Base-by-base conservation (phyloP, 2,329 filamentous ascomycete genomes). In the Tolypocladium amazonense region DNA sequence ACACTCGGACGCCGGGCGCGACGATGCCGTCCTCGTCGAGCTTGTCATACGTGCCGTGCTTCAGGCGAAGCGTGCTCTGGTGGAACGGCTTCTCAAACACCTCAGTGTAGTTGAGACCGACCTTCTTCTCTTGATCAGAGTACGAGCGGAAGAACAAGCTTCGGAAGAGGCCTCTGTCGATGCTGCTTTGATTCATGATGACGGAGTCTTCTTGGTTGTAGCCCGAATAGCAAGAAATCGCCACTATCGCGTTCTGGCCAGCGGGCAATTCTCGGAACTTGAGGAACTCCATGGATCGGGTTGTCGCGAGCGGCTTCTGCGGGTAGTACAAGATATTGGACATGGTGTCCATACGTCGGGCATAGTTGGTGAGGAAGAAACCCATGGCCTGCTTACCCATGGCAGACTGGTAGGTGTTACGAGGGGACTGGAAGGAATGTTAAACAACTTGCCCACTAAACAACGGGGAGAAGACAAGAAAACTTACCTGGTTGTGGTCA, bases 301-400 rank as follows among this genome's bases (percentile, higher is more conserved):
- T 99, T 1, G 93, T 97, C 0, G 92, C 94, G 57, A 99, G 82
- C 9, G 94, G 94, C 74, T 99, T 99, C 76, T 99, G 94, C 0
- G 94, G 94, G 69, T 99, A 99, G 76, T 99, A 99, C 4, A 99
- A 85, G 71, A 99, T 96, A 68, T 99, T 99, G 68, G 93, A 89
- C 94, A 99, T 99, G 5, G 94, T 99, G 71, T 99, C 94, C 93
- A 99, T 97, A 64, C 94, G 92, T 63, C 93, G 87, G 47, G 90
- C 88, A 74, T 96, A 99, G 72, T 99, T 99, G 15, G 95, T 99
- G 60, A 99, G 81, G 79, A 96, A 97, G 68, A 97, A 92, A 71
- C 95, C 94, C 95, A 99, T 99, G 63, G 94, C 94, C 83, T 99
- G 94, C 77, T 99, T 99, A 80, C 95, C 94, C 94, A 99, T 99